Base-by-base conservation (phyloP, 129 eudicot genomes). In the Centella asiatica region DNA sequence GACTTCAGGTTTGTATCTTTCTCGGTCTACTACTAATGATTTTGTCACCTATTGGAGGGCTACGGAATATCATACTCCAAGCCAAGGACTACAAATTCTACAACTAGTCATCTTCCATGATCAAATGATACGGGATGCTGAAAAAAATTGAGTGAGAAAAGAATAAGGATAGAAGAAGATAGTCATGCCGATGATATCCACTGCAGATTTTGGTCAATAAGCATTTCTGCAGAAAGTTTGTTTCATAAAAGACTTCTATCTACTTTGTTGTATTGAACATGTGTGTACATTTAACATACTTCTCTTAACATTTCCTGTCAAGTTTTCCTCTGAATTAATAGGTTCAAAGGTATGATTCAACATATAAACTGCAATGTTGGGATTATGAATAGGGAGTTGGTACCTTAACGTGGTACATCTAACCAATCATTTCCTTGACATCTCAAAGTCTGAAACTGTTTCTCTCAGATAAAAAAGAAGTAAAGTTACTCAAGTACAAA, bases 31-130 rank as follows among this genome's bases (percentile, higher is more conserved):
- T 82, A 40, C 67, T 84, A 75, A 88, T 83, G 84, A 76, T 75
- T 66, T 63, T 84, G 71, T 68, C 93, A 50, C 93, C 89, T 3
- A 84, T 88, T 2, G 93, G 96, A 64, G 96, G 86, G 44, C 47
- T 88, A 40, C 77, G 77, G 60, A 66, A 62, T 50, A 84, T 84
- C 44, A 81, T 84, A 62, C 50, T 73, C 53, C 54, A 72, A 50
- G 86, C 95, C 44, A 83, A 74, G 50, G 0, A 46, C 51, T 84
- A 88, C 61, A 46, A 78, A 31, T 88, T 88, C 88, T 84, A 71
- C 72, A 75, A 70, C 44, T 82, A 55, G 70, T 66, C 76, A 61
- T 66, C 66, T 33, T 48, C 39, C 19, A 0, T 1, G 19, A 10
- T 54, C 44, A 37, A 19, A 37, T 40, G 54, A 48, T 53, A 14